These are phyloP conservation scores for Musa troglodytarum DNA, from an alignment of 176 grass and related monocot genomes.

Conservation along the genomic window DNA sequence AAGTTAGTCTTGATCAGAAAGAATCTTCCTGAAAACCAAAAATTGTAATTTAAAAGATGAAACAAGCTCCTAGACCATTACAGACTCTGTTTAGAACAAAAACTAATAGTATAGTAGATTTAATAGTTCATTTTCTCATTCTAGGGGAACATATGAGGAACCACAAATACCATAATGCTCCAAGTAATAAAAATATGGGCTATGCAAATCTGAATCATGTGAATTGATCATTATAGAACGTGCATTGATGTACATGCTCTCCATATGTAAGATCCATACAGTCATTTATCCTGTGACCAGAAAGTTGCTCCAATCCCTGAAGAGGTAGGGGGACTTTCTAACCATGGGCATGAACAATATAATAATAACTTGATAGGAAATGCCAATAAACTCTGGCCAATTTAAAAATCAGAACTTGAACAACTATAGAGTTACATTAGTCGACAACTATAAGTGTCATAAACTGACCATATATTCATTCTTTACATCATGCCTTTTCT, in stretches of 20 bases:
- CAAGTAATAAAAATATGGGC: no score
- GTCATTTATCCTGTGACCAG: neutral
- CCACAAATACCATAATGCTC: no score
- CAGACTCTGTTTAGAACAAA: no score
- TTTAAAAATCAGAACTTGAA: neutral
- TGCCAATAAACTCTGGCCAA: neutral
- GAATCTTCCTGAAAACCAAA: neutral
- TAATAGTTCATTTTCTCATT: neutral
- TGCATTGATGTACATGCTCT: neutral
- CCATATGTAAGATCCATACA: neutral
- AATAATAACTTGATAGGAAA: neutral
- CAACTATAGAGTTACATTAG: neutral
- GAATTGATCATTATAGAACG: neutral
- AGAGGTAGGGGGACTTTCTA: neutral
- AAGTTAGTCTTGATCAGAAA: neutral
- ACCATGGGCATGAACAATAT: no score
- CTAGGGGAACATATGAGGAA: neutral
- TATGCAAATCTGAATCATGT: no score
- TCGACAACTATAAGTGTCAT: neutral
- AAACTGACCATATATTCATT: neutral
- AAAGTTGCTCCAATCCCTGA: neutral
- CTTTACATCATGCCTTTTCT: no score
- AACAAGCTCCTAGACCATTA: neutral
- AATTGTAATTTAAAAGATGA: slow-evolving; percentile 14
- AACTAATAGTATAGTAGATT: neutral